Evolutionary conservation across 1,139 yeast genomes (phyloP).

Genomic region (Kurtzmaniella natalensis): DNA sequence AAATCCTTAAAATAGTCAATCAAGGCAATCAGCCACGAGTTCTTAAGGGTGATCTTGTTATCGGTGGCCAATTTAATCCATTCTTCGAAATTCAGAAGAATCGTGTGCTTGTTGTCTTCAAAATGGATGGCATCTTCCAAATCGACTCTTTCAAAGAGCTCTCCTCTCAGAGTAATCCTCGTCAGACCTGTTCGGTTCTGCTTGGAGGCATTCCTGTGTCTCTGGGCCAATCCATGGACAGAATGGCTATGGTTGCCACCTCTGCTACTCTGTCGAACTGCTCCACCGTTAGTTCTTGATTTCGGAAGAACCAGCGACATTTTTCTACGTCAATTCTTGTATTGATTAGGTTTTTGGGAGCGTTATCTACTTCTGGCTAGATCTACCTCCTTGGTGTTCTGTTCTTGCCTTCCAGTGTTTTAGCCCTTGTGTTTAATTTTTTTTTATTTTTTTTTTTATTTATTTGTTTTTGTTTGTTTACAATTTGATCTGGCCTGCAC

Average conservation of each 20-base stretch:
- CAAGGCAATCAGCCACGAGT: slow-evolving; percentile 72
- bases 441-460: too few species aligned
- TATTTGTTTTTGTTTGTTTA: too few species aligned
- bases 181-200: not conserved
- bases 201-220: slow-evolving; percentile 1
- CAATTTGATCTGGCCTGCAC: too few species aligned
- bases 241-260: too few species aligned
- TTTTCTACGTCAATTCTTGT: not conserved
- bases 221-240: not conserved
- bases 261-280: not conserved
- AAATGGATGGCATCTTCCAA: slow-evolving; percentile 40
- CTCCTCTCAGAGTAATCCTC: slow-evolving; percentile 5
- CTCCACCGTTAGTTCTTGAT: not conserved
- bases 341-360: too few species aligned
- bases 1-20: slow-evolving; percentile 72
- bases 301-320: slow-evolving; percentile 1
- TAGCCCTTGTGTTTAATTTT: too few species aligned
- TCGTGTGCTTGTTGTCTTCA: slow-evolving; percentile 42
- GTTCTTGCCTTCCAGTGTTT: too few species aligned
- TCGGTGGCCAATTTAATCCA: slow-evolving; percentile 91
- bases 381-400: too few species aligned
- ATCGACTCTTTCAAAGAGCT: slow-evolving; percentile 6
- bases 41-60: slow-evolving; percentile 65
- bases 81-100: slow-evolving; percentile 70
- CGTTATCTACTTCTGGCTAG: too few species aligned